A percentile compares a stretch with the other conserved stretches of the same genome.
Evolutionary conservation across 371 early-diverging fungal species (phyloP).

Genomic region (Mortierella sp.): DNA sequence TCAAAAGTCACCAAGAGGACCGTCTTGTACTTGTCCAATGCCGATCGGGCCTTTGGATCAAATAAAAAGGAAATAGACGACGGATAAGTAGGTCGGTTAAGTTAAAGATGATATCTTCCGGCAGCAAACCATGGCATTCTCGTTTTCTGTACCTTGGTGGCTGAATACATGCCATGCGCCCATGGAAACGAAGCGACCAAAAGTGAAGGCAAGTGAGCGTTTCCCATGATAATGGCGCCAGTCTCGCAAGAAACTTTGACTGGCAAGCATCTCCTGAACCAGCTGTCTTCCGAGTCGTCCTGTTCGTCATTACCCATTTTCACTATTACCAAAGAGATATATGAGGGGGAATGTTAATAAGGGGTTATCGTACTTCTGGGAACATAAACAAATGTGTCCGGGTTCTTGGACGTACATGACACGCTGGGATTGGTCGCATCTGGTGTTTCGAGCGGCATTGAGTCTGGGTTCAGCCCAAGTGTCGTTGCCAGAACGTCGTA

Average conservation of each 20-base stretch:
- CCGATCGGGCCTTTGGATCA: slow-evolving; percentile 62
- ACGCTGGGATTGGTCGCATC: slow-evolving; percentile 27
- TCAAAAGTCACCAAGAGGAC: slow-evolving; percentile 66
- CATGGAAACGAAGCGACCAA: slow-evolving; percentile 72
- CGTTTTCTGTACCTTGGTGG: slow-evolving; percentile 57
- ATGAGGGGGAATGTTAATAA: neutral
- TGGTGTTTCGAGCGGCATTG: slow-evolving; percentile 21
- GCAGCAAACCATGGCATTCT: neutral
- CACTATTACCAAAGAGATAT: slow-evolving; percentile 23
- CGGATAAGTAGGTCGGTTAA: neutral
- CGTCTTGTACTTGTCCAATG: slow-evolving; percentile 73
- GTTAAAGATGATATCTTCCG: neutral
- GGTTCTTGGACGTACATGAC: slow-evolving; percentile 19
- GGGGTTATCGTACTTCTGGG: neutral
- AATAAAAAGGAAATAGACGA: neutral
- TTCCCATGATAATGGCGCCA: slow-evolving; percentile 84
- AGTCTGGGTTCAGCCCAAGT: slow-evolving; percentile 62
- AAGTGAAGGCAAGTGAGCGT: slow-evolving; percentile 77
- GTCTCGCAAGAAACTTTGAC: slow-evolving; percentile 78
- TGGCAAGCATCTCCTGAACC: slow-evolving; percentile 75
- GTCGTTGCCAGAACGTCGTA: slow-evolving; percentile 76
- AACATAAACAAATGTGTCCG: neutral
- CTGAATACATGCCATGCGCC: slow-evolving; percentile 75
- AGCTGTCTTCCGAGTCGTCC: slow-evolving; percentile 56
- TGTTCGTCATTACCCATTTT: slow-evolving; percentile 27